These are phyloP conservation scores for Paraglomus brasilianum DNA, from an alignment of 192 early-diverging fungal genomes.

Conservation along the genomic window DNA sequence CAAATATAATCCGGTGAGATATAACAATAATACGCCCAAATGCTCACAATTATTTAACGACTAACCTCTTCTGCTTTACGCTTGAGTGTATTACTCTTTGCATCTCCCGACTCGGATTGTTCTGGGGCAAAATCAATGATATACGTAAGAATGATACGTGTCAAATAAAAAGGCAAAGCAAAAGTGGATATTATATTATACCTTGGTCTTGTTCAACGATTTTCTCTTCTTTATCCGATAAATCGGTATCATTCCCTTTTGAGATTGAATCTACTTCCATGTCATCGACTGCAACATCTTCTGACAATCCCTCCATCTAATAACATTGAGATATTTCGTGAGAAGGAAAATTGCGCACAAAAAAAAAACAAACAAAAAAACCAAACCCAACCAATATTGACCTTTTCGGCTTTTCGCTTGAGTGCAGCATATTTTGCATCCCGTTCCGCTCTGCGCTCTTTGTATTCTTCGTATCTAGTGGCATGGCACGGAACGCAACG, in stretches of 20 bases:
- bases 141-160: neutral
- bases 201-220: conserved; percentile 51
- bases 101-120: conserved; percentile 41
- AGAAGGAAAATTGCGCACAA: conserved; percentile 28
- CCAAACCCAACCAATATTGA: no score
- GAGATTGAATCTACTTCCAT: no score
- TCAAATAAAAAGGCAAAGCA: no score
- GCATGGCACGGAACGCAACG: conserved; percentile 43
- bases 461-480: conserved; percentile 68
- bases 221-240: conserved; percentile 26
- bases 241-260: conserved; percentile 21
- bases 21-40: neutral
- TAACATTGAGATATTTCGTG: no score
- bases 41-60: neutral
- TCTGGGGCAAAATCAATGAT: conserved; percentile 28
- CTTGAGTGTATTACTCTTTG: conserved; percentile 44
- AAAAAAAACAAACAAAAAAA: no score
- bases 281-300: no score
- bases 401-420: no score
- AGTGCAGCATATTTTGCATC: conserved; percentile 68
- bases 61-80: conserved; percentile 53
- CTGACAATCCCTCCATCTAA: no score
- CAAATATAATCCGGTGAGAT: neutral
- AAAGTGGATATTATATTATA: conserved; percentile 13
- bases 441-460: conserved; percentile 66